A percentile compares a stretch with the other conserved stretches of the same genome.
phyloP scores from a whole-genome alignment of 2,329 filamentous ascomycete species.

The Trichoderma pleuroti region DNA sequence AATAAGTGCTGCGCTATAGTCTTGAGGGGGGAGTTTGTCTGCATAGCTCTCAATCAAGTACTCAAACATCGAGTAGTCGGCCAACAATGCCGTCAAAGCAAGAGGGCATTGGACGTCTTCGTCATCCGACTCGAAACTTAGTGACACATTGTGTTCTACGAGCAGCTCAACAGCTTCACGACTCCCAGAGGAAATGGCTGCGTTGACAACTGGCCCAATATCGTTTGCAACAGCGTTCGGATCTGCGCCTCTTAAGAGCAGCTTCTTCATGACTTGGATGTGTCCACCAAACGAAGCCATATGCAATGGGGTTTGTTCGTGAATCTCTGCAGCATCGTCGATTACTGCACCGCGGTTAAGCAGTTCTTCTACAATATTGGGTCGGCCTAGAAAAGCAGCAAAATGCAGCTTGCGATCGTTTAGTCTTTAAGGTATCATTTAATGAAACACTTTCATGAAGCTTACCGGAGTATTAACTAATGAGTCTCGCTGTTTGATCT shows the following conservation, averaged over 20 bases:
- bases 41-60: constrained; percentile 40
- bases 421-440: background rate
- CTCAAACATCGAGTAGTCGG: constrained; percentile 40
- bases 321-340: constrained; percentile 34
- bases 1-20: constrained; percentile 39
- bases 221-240: constrained; percentile 32
- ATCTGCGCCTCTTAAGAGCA: constrained; percentile 37
- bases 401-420: constrained; percentile 28
- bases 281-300: constrained; percentile 39
- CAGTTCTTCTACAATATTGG: constrained; percentile 37
- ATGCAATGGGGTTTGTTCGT: constrained; percentile 36
- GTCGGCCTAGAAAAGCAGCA: constrained; percentile 30
- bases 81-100: constrained; percentile 36
- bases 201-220: constrained; percentile 37
- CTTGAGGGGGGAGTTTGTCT: constrained; percentile 36
- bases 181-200: constrained; percentile 41
- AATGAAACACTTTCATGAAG: background rate
- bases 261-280: constrained; percentile 39
- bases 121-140: constrained; percentile 19
- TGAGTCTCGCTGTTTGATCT: constrained; percentile 33
- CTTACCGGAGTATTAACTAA: constrained; percentile 35
- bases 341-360: constrained; percentile 33
- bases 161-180: constrained; percentile 39
- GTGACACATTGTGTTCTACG: constrained; percentile 36
- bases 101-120: constrained; percentile 31